Evolutionary conservation across 2,329 filamentous ascomycete species (phyloP).

Genomic region (Botrytis byssoidea): DNA sequence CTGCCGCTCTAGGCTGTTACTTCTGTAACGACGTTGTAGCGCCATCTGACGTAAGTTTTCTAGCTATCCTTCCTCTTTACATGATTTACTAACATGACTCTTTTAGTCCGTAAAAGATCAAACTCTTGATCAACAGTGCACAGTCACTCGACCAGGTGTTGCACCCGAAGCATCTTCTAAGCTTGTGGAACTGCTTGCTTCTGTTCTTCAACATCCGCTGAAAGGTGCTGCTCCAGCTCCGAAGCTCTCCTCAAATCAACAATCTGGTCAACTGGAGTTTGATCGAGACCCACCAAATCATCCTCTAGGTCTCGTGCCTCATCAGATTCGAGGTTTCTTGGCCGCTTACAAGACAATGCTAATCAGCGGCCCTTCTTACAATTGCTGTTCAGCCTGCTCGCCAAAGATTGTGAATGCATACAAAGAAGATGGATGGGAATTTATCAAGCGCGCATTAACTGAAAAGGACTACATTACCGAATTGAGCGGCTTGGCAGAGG

Average conservation of each 20-base stretch:
- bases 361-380: constrained; percentile 72
- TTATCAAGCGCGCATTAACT: constrained; percentile 70
- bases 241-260: constrained; percentile 36
- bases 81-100: constrained; percentile 23
- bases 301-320: constrained; percentile 69
- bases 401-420: constrained; percentile 68
- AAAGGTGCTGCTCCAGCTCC: constrained; percentile 62
- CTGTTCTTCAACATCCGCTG: constrained; percentile 81
- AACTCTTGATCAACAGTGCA: constrained; percentile 96
- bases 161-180: constrained; percentile 89
- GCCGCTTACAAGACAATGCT: constrained; percentile 71
- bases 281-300: constrained; percentile 58
- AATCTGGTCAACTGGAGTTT: constrained; percentile 43
- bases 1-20: constrained; percentile 82
- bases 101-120: constrained; percentile 84
- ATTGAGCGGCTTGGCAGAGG: constrained; percentile 69
- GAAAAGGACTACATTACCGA: constrained; percentile 79
- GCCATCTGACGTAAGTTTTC: constrained; percentile 75
- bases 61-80: neutral
- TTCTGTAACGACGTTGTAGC: constrained; percentile 98
- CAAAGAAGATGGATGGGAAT: constrained; percentile 67
- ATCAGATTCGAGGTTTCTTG: constrained; percentile 77
- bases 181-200: constrained; percentile 85
- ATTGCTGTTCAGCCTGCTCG: constrained; percentile 79
- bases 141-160: constrained; percentile 89